phyloP scores from a whole-genome alignment of 345 rosid species.

The Eucalyptus polybractea region DNA sequence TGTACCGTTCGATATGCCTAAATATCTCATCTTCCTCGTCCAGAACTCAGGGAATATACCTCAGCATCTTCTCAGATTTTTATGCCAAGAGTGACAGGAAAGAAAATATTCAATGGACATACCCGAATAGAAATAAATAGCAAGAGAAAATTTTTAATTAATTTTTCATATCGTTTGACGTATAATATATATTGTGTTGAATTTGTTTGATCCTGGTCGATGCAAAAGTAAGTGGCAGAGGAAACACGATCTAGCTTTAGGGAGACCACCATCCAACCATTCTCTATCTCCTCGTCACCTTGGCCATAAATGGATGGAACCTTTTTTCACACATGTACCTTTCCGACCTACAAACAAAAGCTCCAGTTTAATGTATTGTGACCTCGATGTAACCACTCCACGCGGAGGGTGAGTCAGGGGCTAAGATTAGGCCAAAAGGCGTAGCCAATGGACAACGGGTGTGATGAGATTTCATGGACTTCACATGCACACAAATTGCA shows the following conservation, averaged over 20 bases:
- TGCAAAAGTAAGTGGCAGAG: conserved; percentile 13
- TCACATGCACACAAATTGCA: neutral
- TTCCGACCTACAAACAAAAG: neutral
- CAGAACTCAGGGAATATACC: neutral
- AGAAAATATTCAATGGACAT: neutral
- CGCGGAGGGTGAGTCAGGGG: neutral
- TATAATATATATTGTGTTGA: neutral
- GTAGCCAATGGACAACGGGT: neutral
- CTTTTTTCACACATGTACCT: conserved; percentile 4
- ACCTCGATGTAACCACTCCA: neutral
- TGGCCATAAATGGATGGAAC: neutral
- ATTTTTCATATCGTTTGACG: neutral
- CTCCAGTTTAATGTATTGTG: neutral
- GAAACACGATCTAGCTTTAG: neutral
- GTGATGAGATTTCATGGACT: neutral
- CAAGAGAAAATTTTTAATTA: neutral
- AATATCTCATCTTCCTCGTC: neutral
- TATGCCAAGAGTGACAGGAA: neutral
- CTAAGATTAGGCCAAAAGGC: neutral
- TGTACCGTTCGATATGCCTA: fast-evolving
- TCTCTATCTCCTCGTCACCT: neutral
- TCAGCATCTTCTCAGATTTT: neutral
- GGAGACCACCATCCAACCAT: conserved; percentile 1
- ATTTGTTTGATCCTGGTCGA: neutral
- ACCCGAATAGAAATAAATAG: neutral